Evolutionary conservation across 768 basidiomycete genomes (phyloP), one percentile per base, ranked within the genome.

Genomic region (Suillus ampliporus): DNA sequence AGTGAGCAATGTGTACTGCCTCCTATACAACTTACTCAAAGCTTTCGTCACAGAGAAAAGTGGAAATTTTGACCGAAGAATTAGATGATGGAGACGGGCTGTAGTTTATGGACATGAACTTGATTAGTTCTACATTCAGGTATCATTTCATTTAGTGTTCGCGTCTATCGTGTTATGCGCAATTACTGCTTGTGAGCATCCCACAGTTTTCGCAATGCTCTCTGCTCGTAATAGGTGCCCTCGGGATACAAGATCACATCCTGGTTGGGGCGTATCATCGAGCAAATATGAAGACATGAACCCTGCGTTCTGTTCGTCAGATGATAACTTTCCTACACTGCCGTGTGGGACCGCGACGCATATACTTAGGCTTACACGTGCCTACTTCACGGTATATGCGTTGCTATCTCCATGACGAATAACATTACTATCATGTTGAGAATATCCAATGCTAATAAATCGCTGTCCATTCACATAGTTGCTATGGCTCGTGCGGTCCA

Each of bases 181-280:
- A 35, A 17, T 23, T 60, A 21, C 34, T 40, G 3, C 61, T 37
- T 17, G 38, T 47, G 38, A 58, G 48, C 43, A 62, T 34, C 65
- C 59, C 52, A 51, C 52, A 54, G 53, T n/a, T 26, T 26, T 34
- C 8, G 13, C 59, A 10, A 28, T 56, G 38, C 17, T 41, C 21
- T 56, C 71, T 84, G 91, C 90, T 89, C 80, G 84, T 87, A 87
- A 38, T 88, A 90, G 90, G 90, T 91, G 89, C 90, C 88, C 72
- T 77, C 68, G 83, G 83, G 86, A 84, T 79, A 64, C 72, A 81
- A 90, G 82, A 69, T 69, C 77, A 78, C 82, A 83, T 80, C 83
- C 84, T 83, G 82, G 73, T 70, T 62, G 60, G 76, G 89, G 90
- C 87, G 90, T 91, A 91, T 91, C 74, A 80, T 88, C 85, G 87